Evolutionary conservation across 306 rosid species (phyloP), one percentile per base, ranked within the genome.

Genomic region (Trichosanthes truncata): DNA sequence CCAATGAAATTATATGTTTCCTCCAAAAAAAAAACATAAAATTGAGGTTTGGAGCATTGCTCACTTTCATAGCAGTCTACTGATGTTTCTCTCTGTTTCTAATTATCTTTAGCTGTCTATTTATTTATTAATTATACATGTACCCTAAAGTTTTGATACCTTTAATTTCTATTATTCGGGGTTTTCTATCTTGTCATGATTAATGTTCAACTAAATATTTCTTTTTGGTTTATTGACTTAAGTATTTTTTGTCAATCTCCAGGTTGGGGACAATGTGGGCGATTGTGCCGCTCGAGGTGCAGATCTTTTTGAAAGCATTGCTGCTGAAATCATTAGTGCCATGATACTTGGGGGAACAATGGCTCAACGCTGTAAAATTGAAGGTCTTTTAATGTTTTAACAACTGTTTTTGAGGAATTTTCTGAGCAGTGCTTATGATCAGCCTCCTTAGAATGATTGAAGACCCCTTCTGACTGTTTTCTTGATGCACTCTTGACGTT

Each of bases 231-330:
- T 55, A 3, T 18, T 29, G 45, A 45, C 52, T 78, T 13, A 46
- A 43, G 51, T 60, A 9, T 15, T 61, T 78, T 45, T 48, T 67
- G 35, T 46, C 33, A 46, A 82, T 85, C 84, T 67, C 36, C 80
- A 95, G 98, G 98, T 95, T 82, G 98, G 98, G 74, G 98, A 95
- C 84, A 95, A 95, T 86, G 98, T 95, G 60, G 98, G 98, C 15
- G 98, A 95, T 82, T 95, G 98, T 86, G 97, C 98, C 4, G 98
- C 98, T 69, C 88, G 98, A 85, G 98, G 98, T 87, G 98, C 98
- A 68, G 98, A 95, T 90, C 98, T 95, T 66, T 95, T 95, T 86
- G 98, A 95, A 89, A 95, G 98, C 85, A 95, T 95, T 46, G 97
- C 98, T 4, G 98, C 98, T 68, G 98, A 95, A 87, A 95, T 95